These are phyloP conservation scores for Fraxinus greggii DNA, from an alignment of 305 asterid genomes.

Conservation along the genomic window DNA sequence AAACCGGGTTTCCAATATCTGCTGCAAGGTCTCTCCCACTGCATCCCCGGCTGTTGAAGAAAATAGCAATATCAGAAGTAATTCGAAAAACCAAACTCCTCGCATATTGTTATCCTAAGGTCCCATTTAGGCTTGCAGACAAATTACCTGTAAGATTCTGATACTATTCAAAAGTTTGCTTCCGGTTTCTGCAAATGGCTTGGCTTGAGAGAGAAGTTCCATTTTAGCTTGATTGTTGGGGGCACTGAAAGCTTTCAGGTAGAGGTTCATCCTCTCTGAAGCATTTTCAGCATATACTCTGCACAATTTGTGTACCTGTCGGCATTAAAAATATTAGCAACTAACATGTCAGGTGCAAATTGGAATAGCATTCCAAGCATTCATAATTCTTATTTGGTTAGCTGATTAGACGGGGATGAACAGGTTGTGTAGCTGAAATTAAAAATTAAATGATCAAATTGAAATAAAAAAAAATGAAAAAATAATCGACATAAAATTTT, in stretches of 20 bases:
- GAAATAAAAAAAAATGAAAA: no score
- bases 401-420: no score
- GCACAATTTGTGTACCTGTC: slow-evolving; percentile 48
- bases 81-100: not conserved
- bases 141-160: slow-evolving; percentile 50
- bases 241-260: slow-evolving; percentile 43
- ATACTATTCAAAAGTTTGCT: slow-evolving; percentile 58
- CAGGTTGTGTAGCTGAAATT: no score
- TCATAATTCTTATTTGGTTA: not conserved
- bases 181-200: slow-evolving; percentile 55
- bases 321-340: not conserved
- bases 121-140: not conserved
- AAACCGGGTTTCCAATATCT: slow-evolving; percentile 22
- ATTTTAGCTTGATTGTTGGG: slow-evolving; percentile 26
- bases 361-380: not conserved
- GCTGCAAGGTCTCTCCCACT: slow-evolving; percentile 65
- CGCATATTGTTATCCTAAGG: not conserved
- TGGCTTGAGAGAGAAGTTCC: slow-evolving; percentile 51
- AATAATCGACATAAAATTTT: no score
- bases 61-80: not conserved
- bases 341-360: not conserved
- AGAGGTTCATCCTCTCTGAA: slow-evolving; percentile 49
- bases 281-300: slow-evolving; percentile 54
- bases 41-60: slow-evolving; percentile 56
- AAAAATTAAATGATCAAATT: no score